These are phyloP conservation scores for Leccinum truebloodii DNA, from an alignment of 768 basidiomycete genomes.

Conservation along the genomic window DNA sequence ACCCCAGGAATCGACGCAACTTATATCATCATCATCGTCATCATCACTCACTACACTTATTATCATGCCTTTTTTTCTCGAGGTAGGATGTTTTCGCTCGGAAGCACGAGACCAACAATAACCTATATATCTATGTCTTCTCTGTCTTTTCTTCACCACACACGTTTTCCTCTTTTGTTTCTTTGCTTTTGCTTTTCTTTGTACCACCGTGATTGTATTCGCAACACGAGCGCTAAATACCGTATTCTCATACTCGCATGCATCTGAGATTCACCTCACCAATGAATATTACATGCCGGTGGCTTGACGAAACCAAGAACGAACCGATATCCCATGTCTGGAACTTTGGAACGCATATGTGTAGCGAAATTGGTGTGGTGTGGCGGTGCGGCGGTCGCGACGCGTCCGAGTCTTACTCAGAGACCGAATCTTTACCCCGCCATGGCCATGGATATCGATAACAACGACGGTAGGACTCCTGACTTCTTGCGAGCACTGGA, in stretches of 20 bases:
- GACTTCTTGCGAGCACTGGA: not conserved
- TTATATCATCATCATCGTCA: not conserved
- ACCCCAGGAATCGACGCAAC: slow-evolving; percentile 10
- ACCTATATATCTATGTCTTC: slow-evolving; percentile 9
- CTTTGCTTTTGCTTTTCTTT: not conserved
- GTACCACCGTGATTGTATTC: slow-evolving; percentile 16
- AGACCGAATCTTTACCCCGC: no score
- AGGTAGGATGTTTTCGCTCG: slow-evolving; percentile 3
- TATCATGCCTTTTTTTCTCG: not conserved
- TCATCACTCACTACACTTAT: slow-evolving; percentile 2
- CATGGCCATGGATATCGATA: not conserved
- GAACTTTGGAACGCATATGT: no score
- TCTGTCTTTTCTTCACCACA: not conserved
- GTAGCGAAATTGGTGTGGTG: no score
- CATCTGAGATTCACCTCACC: not conserved
- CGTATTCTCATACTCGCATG: not conserved
- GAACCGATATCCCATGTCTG: no score
- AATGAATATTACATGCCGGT: not conserved
- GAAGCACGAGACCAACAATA: not conserved
- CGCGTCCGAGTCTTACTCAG: no score
- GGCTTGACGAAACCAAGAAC: no score
- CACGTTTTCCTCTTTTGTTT: not conserved
- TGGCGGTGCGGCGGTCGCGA: no score
- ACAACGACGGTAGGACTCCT: not conserved
- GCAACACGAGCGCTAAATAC: not conserved